Evolutionary conservation across 352 stramenopile species (phyloP).

Genomic region (Halophytophthora polymorphica): DNA sequence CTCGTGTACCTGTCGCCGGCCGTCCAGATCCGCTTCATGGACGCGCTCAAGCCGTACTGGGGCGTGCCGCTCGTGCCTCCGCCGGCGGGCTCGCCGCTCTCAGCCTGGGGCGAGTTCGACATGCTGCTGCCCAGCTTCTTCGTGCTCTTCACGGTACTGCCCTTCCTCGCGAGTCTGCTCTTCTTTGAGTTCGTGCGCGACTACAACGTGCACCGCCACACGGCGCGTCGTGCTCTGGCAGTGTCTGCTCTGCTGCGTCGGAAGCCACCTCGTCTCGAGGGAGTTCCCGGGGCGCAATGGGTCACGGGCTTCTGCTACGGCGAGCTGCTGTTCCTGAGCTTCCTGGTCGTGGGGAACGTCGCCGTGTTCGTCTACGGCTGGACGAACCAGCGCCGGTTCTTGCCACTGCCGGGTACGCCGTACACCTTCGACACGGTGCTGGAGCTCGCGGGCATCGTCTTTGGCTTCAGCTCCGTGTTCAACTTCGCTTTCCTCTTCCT

Average conservation of each 20-base stretch:
- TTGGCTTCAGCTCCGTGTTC: conserved; percentile 55
- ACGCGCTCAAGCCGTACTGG: conserved; percentile 27
- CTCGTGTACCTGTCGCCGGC: conserved; percentile 37
- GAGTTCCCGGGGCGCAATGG: conserved; percentile 6
- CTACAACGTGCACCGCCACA: conserved; percentile 40
- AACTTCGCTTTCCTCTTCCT: conserved; percentile 67
- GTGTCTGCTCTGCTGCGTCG: conserved; percentile 43
- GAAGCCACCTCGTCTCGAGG: conserved; percentile 28
- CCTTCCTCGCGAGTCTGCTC: conserved; percentile 37
- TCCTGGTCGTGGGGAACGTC: conserved; percentile 48
- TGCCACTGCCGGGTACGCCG: conserved; percentile 20
- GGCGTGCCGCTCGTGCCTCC: conserved; percentile 24
- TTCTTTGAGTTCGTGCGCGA: conserved; percentile 39
- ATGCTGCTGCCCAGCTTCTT: conserved; percentile 59
- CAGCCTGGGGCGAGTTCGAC: conserved; percentile 38
- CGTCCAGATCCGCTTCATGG: conserved; percentile 29
- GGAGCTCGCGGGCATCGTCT: conserved; percentile 35
- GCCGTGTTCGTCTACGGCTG: conserved; percentile 52
- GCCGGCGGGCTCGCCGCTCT: conserved; percentile 19
- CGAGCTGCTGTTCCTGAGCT: conserved; percentile 56
- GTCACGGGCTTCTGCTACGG: conserved; percentile 43
- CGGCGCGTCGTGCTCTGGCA: conserved; percentile 28
- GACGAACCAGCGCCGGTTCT: conserved; percentile 30
- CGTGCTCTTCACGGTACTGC: conserved; percentile 43
- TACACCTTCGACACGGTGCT: conserved; percentile 50